A percentile compares a stretch with the other conserved stretches of the same genome.
These are phyloP conservation scores for Hyaloperonospora arabidopsidis DNA, from an alignment of 352 stramenopile species.

Conservation along the genomic window DNA sequence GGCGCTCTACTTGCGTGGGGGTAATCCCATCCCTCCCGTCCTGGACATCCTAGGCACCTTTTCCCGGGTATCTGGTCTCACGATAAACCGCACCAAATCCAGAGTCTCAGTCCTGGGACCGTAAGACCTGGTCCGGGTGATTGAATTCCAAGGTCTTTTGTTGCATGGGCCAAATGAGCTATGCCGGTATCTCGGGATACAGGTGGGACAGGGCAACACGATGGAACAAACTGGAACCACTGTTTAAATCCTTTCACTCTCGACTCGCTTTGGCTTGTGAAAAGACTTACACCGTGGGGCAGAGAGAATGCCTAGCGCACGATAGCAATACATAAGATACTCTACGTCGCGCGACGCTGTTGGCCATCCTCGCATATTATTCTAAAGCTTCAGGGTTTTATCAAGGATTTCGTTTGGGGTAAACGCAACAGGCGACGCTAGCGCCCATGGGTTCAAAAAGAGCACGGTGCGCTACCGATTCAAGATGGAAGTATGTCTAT, in stretches of 20 bases:
- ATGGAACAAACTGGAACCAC: too few relatives aligned
- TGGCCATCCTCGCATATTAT: background rate
- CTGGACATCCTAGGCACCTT: background rate
- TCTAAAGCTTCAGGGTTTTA: too few relatives aligned
- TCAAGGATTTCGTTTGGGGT: too few relatives aligned
- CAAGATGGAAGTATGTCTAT: too few relatives aligned
- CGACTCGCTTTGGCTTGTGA: background rate
- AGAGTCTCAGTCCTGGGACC: background rate
- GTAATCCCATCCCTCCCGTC: too few relatives aligned
- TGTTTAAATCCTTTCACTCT: background rate
- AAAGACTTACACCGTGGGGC: background rate
- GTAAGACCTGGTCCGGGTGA: background rate
- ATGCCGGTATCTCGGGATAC: background rate
- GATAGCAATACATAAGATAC: background rate
- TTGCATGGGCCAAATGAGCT: background rate
- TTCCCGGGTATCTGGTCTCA: background rate
- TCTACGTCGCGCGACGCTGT: background rate
- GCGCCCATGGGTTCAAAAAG: too few relatives aligned
- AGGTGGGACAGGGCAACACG: background rate
- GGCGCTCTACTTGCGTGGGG: too few relatives aligned
- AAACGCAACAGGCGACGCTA: too few relatives aligned
- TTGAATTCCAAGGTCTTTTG: background rate
- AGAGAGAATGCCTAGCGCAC: too few relatives aligned
- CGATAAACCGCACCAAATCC: too few relatives aligned
- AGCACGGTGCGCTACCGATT: too few relatives aligned